Percentiles rank a stretch among this genome's conserved stretches.
Conservation (phyloP, 75 land plant genomes). For the Larix kaempferi region DNA sequence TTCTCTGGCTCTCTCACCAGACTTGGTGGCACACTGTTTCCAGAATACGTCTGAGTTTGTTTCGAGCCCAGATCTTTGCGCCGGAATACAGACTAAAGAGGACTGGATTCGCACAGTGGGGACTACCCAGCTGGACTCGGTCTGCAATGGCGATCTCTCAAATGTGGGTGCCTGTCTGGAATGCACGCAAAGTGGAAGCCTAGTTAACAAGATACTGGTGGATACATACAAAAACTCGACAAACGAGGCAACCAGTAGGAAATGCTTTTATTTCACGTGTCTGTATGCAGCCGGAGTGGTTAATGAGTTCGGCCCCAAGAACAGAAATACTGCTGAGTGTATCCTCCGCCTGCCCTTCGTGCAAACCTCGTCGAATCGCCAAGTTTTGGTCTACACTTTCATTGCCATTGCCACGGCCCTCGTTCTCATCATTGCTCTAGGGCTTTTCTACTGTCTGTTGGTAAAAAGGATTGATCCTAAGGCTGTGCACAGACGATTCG, state of each 20-base stretch:
- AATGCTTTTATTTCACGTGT: constrained; percentile 44
- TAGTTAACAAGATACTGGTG: background rate
- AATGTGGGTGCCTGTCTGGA: constrained; percentile 35
- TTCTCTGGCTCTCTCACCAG: constrained; percentile 8
- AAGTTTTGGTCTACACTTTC: constrained; percentile 12
- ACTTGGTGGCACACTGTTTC: constrained; percentile 30
- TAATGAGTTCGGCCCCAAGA: constrained; percentile 48
- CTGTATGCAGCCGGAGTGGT: constrained; percentile 65
- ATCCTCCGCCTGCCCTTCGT: constrained; percentile 19
- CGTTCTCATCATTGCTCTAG: constrained; percentile 9
- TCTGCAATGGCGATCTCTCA: constrained; percentile 50
- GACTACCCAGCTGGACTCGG: constrained; percentile 16
- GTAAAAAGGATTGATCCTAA: background rate
- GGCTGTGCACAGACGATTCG: constrained; percentile 12
- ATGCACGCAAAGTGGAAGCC: constrained; percentile 41
- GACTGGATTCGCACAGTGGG: constrained; percentile 46
- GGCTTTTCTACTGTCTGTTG: constrained; percentile 12
- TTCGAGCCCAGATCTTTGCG: constrained; percentile 34
- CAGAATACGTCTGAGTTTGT: constrained; percentile 25
- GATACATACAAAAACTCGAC: background rate
- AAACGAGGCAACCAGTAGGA: background rate
- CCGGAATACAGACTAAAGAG: constrained; percentile 29
- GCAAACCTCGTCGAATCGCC: background rate
- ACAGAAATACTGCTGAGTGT: constrained; percentile 31
- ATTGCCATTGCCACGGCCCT: constrained; percentile 21